Evolutionary conservation across 371 early-diverging fungal species (phyloP), one percentile per base, ranked within the genome.

Genomic region (Mucor lusitanicus): DNA sequence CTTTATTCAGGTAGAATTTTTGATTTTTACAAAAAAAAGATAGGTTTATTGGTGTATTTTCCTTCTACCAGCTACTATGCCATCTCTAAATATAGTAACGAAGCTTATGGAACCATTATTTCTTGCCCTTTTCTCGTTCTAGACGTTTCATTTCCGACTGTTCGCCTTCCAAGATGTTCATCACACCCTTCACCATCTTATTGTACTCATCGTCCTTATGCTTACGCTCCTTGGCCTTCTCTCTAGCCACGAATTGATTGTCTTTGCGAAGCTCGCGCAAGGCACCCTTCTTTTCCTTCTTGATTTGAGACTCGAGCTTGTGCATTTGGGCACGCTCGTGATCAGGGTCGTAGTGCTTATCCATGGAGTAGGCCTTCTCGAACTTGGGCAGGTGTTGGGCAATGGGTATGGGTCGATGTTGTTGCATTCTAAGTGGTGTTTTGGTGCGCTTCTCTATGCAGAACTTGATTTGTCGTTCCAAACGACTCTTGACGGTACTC

Each of bases 191-290:
- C 82, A 98, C 93, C 89, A 91, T 94, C 70, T 90, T 87, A 66
- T 91, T 88, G 75, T 99, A 98, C 37, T 77, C 86, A 6, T 59
- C 79, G 76, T 97, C 98, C 87, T 91, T 90, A 66, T 90, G 89
- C 71, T 90, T 89, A 61, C 83, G 85, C 64, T 85, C 86, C 69
- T 81, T 79, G 21, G 91, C 76, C 66, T 88, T 84, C 78, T 92
- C 89, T 37, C 89, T 77, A 19, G 95, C 92, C 46, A 98, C 72
- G 68, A 97, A 99, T 75, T 86, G 86, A 37, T 90, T 89, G 78
- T 99, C 99, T 79, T 96, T 94, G 60, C 96, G 91, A 67, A 99
- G 77, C 78, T 99, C 98, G 42, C 98, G 90, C 40, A 94, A 84
- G 4, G 97, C 97, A 19, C 97, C 97, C 81, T 95, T 94, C 79